Percentiles rank a stretch among this genome's conserved stretches.
phyloP scores from a whole-genome alignment of 805 yeast species.

The Trichomonascus vanleenenianus region DNA sequence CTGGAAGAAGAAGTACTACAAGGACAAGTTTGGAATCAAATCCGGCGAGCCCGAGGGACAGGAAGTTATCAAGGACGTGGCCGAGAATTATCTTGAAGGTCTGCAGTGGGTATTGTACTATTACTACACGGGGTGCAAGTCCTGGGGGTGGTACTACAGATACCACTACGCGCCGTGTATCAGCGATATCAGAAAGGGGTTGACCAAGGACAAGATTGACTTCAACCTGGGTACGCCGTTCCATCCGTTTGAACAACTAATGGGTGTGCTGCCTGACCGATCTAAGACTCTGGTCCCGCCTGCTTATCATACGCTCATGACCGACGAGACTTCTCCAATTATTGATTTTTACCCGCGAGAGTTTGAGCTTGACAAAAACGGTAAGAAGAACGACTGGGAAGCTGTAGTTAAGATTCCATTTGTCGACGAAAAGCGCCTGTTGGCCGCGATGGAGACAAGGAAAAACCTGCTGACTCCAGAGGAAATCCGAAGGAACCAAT shows the following conservation, averaged over 20 bases:
- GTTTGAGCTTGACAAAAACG: slow-evolving; percentile 84
- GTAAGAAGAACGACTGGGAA: slow-evolving; percentile 96
- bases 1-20: slow-evolving; percentile 86
- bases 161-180: slow-evolving; percentile 94
- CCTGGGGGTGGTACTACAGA: slow-evolving; percentile 93
- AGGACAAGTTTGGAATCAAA: slow-evolving; percentile 66
- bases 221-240: slow-evolving; percentile 75
- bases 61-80: slow-evolving; percentile 50
- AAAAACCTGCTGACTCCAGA: slow-evolving; percentile 56
- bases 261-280: slow-evolving; percentile 96
- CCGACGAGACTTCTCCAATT: slow-evolving; percentile 78
- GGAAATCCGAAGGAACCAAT: slow-evolving; percentile 65
- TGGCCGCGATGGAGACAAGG: slow-evolving; percentile 62
- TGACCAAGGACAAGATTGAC: slow-evolving; percentile 46
- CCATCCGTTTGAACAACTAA: slow-evolving; percentile 88
- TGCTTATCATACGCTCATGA: slow-evolving; percentile 74
- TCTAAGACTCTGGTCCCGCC: slow-evolving; percentile 72
- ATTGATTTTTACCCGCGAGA: slow-evolving; percentile 84
- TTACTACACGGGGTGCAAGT: slow-evolving; percentile 82
- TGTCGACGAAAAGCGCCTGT: slow-evolving; percentile 74
- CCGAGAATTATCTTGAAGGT: slow-evolving; percentile 85
- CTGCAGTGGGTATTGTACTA: slow-evolving; percentile 93
- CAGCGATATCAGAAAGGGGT: slow-evolving; percentile 72
- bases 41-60: slow-evolving; percentile 45
- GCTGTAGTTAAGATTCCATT: slow-evolving; percentile 90